Evolutionary conservation across 176 grass and related monocot species (phyloP).

Genomic region (Stipa capillata): DNA sequence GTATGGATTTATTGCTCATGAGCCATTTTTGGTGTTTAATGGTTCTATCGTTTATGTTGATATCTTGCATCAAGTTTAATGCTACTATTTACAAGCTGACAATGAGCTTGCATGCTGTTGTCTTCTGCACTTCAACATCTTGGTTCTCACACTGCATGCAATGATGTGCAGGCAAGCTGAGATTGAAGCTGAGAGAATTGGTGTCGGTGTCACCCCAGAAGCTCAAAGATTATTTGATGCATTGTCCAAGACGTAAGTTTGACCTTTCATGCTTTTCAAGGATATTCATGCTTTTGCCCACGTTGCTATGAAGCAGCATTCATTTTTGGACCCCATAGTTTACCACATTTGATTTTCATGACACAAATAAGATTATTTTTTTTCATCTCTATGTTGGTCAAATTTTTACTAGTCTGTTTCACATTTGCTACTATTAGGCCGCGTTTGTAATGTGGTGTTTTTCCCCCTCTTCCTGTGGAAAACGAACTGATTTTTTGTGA

Average conservation of each 20-base stretch:
- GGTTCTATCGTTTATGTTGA: not conserved
- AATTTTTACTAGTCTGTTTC: not conserved
- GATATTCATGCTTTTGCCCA: not conserved
- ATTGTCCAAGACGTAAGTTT: conserved; percentile 82
- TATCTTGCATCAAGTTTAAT: not conserved
- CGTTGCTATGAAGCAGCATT: not conserved
- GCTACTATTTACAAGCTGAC: not conserved
- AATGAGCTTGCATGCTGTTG: conserved; percentile 1
- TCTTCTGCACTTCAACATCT: not conserved
- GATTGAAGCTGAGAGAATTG: conserved; percentile 84
- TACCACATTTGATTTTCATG: not conserved
- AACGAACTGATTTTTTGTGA: no score
- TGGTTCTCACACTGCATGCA: conserved; percentile 1
- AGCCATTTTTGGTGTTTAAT: not conserved
- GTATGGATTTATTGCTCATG: not conserved
- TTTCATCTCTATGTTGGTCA: not conserved
- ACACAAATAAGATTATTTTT: not conserved
- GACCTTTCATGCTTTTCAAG: not conserved
- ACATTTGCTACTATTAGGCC: not conserved
- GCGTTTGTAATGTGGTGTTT: not conserved
- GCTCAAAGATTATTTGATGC: conserved; percentile 97
- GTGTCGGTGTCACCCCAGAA: conserved; percentile 81
- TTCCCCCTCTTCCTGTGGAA: not conserved
- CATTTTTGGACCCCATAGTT: not conserved
- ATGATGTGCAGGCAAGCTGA: conserved; percentile 71